Conservation (phyloP, 2,329 filamentous ascomycete genomes). For the Tympanopsis confertula region DNA sequence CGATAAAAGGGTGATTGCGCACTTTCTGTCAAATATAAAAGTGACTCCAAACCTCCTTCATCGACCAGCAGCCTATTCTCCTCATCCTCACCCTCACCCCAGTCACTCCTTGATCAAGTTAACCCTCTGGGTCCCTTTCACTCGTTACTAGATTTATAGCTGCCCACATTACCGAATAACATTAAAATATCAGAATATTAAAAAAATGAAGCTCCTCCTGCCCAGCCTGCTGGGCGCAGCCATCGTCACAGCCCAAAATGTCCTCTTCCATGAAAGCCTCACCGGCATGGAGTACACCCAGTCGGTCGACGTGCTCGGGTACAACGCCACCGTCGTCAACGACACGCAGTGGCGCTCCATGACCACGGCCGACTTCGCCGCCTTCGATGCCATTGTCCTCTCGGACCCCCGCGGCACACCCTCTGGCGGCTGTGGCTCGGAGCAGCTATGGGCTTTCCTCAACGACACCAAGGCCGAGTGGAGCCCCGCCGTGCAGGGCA, state of each 20-base stretch:
- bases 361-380: constrained; percentile 26
- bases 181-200: too few relatives aligned
- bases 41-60: too few relatives aligned
- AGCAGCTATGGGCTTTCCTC: constrained; percentile 22
- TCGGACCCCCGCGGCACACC: constrained; percentile 22
- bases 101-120: too few relatives aligned
- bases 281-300: constrained; percentile 11
- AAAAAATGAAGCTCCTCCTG: too few relatives aligned
- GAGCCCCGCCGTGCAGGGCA: constrained; percentile 26
- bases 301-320: constrained; percentile 11
- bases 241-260: constrained; percentile 12
- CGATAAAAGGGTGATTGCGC: too few relatives aligned
- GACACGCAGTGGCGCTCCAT: constrained; percentile 21
- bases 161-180: too few relatives aligned
- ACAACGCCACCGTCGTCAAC: constrained; percentile 19
- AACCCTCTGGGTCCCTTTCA: too few relatives aligned
- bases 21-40: too few relatives aligned
- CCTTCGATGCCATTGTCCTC: constrained; percentile 30
- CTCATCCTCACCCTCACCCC: too few relatives aligned
- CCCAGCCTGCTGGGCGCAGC: too few relatives aligned
- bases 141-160: too few relatives aligned
- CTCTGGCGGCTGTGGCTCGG: constrained; percentile 8
- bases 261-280: constrained; percentile 15
- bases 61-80: too few relatives aligned
- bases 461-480: constrained; percentile 23